These are phyloP conservation scores for Termitomyces sp. DNA, from an alignment of 1,284 basidiomycete species.

Conservation along the genomic window DNA sequence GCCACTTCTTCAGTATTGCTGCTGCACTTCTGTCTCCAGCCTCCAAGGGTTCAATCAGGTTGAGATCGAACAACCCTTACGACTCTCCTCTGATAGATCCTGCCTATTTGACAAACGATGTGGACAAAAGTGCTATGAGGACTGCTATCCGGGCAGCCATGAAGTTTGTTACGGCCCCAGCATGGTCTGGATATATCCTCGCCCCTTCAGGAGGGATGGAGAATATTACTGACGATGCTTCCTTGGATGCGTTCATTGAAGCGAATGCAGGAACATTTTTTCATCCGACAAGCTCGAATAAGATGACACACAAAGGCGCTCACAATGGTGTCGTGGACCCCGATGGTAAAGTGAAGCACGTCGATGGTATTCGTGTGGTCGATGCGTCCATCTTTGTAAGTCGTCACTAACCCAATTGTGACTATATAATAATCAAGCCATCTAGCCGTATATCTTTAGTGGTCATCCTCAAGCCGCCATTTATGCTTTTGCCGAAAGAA, in stretches of 20 bases:
- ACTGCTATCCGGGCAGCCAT: conserved; percentile 25
- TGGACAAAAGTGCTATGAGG: conserved; percentile 27
- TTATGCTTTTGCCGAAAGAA: conserved; percentile 23
- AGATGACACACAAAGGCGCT: conserved; percentile 16
- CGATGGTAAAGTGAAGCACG: conserved; percentile 13
- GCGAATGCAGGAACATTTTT: conserved; percentile 13
- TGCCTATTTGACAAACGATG: conserved; percentile 24
- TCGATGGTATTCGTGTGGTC: conserved; percentile 16
- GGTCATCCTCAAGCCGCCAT: conserved; percentile 7
- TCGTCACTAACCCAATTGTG: background rate
- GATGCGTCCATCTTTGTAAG: conserved; percentile 18
- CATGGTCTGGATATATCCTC: conserved; percentile 30
- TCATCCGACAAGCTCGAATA: conserved; percentile 20
- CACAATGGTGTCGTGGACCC: conserved; percentile 12
- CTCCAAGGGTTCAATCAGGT: conserved; percentile 19
- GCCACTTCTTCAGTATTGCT: conserved; percentile 2
- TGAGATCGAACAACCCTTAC: conserved; percentile 29
- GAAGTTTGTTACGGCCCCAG: conserved; percentile 25
- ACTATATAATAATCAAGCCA: background rate
- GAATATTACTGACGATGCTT: conserved; percentile 14
- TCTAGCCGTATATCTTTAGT: conserved; percentile 18
- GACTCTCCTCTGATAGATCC: conserved; percentile 32
- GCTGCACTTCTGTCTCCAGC: conserved; percentile 1
- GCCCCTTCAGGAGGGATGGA: conserved; percentile 10
- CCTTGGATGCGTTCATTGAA: conserved; percentile 17